Conservation (phyloP, 129 eudicot genomes). For the Ambrosia trifida region DNA sequence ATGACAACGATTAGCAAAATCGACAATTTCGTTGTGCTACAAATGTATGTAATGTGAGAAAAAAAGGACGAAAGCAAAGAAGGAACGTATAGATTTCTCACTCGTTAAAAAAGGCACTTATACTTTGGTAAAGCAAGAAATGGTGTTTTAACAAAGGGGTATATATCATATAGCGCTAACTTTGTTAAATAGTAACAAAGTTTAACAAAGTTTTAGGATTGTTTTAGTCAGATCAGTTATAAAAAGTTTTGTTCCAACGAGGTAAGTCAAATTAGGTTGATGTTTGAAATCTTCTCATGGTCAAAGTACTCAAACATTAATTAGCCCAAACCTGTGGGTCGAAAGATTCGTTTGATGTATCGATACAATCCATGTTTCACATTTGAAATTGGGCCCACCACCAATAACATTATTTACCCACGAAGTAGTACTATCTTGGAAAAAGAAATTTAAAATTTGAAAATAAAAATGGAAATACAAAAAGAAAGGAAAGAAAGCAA, state of each 20-base stretch:
- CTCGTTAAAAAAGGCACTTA: too few relatives aligned
- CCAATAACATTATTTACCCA: neutral
- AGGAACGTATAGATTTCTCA: too few relatives aligned
- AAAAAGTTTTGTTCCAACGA: too few relatives aligned
- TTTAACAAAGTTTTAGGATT: too few relatives aligned
- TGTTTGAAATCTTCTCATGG: constrained; percentile 29
- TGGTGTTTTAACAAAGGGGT: constrained; percentile 29
- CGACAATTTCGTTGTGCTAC: too few relatives aligned
- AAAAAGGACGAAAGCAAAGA: too few relatives aligned
- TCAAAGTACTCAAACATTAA: constrained; percentile 30
- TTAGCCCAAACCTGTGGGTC: constrained; percentile 34
- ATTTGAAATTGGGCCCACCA: constrained; percentile 21
- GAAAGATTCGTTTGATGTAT: constrained; percentile 20
- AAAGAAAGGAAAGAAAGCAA: constrained; percentile 35
- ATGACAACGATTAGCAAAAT: too few relatives aligned
- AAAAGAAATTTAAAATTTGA: constrained; percentile 3
- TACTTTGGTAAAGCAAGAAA: constrained; percentile 19
- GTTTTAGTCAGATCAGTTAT: too few relatives aligned
- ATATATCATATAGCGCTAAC: too few relatives aligned
- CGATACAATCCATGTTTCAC: constrained; percentile 10
- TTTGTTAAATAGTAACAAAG: too few relatives aligned
- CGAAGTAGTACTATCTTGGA: constrained; percentile 1
- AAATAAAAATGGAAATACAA: constrained; percentile 36
- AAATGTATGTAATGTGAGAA: too few relatives aligned
- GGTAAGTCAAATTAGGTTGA: too few relatives aligned